Conservation (phyloP, 192 early-diverging fungal genomes). For the Backusella morwellensis region DNA sequence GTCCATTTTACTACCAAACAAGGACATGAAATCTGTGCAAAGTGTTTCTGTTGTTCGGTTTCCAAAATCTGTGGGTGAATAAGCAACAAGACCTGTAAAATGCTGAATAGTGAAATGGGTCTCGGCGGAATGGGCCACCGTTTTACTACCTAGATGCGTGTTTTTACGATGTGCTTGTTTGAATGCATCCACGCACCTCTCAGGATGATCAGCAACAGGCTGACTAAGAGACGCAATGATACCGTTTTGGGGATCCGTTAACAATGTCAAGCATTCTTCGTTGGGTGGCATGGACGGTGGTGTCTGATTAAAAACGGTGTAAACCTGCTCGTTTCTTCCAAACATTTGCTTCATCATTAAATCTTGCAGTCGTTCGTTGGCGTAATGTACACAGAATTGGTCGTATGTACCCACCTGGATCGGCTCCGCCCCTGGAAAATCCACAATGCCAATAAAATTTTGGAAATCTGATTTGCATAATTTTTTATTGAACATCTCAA, state of each 20-base stretch:
- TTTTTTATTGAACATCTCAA: slow-evolving; percentile 78
- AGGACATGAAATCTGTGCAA: slow-evolving; percentile 80
- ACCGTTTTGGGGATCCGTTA: slow-evolving; percentile 62
- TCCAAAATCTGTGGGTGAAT: slow-evolving; percentile 62
- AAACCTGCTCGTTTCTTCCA: slow-evolving; percentile 60
- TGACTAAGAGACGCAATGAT: slow-evolving; percentile 54
- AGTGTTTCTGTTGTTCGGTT: slow-evolving; percentile 74
- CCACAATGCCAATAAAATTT: slow-evolving; percentile 79
- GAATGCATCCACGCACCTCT: slow-evolving; percentile 57
- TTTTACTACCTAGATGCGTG: slow-evolving; percentile 33
- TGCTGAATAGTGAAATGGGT: slow-evolving; percentile 78
- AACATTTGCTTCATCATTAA: slow-evolving; percentile 71
- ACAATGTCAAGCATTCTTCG: slow-evolving; percentile 64
- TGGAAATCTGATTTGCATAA: slow-evolving; percentile 61
- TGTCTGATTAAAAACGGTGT: slow-evolving; percentile 51
- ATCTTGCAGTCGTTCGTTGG: slow-evolving; percentile 83
- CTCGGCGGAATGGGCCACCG: slow-evolving; percentile 21
- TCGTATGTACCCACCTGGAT: slow-evolving; percentile 53
- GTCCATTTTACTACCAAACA: slow-evolving; percentile 66
- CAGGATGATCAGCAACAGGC: slow-evolving; percentile 39
- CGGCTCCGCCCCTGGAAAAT: slow-evolving; percentile 78
- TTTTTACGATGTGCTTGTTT: slow-evolving; percentile 43
- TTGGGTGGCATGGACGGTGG: slow-evolving; percentile 58
- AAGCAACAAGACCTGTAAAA: slow-evolving; percentile 67
- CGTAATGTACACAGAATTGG: slow-evolving; percentile 73